Evolutionary conservation across 768 basidiomycete genomes (phyloP).

Genomic region (Boletus pseudopeckii): DNA sequence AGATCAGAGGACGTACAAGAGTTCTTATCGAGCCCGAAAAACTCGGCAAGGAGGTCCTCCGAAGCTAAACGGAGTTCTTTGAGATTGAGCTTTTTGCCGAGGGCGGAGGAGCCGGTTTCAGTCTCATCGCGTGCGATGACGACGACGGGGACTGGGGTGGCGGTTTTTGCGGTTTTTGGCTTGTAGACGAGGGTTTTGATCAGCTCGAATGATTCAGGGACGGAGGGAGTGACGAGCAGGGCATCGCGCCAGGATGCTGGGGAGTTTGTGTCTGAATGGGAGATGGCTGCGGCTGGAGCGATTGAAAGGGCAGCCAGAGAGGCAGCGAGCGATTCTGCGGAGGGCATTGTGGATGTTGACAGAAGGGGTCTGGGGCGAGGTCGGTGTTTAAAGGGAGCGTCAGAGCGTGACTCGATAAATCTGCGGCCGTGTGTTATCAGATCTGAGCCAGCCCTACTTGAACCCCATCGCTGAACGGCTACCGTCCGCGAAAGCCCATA

Average conservation of each 20-base stretch:
- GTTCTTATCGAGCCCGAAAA: slow-evolving; percentile 82
- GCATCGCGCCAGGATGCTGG: slow-evolving; percentile 77
- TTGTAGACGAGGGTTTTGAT: slow-evolving; percentile 93
- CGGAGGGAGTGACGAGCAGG: slow-evolving; percentile 48
- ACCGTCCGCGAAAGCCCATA: slow-evolving; percentile 19
- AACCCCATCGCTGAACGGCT: slow-evolving; percentile 8
- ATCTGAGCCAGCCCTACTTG: slow-evolving; percentile 10
- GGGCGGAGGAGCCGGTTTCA: slow-evolving; percentile 72
- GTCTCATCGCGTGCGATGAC: slow-evolving; percentile 82
- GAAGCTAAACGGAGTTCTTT: slow-evolving; percentile 87
- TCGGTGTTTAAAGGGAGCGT: slow-evolving; percentile 15
- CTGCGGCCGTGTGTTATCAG: slow-evolving; percentile 16
- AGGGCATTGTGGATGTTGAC: slow-evolving; percentile 32
- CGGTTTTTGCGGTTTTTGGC: slow-evolving; percentile 91
- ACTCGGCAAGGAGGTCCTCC: slow-evolving; percentile 81
- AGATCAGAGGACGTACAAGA: slow-evolving; percentile 56
- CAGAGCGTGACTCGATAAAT: slow-evolving; percentile 26
- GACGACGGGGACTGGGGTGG: slow-evolving; percentile 79
- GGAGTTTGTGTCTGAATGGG: slow-evolving; percentile 62
- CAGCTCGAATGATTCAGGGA: slow-evolving; percentile 63
- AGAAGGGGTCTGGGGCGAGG: background rate
- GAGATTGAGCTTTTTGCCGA: slow-evolving; percentile 76
- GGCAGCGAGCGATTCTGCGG: slow-evolving; percentile 32
- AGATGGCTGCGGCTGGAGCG: slow-evolving; percentile 46
- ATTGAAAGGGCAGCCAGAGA: slow-evolving; percentile 56